Evolutionary conservation across 2,329 filamentous ascomycete species (phyloP), one percentile per base, ranked within the genome.

Genomic region (Escovopsis sp.): DNA sequence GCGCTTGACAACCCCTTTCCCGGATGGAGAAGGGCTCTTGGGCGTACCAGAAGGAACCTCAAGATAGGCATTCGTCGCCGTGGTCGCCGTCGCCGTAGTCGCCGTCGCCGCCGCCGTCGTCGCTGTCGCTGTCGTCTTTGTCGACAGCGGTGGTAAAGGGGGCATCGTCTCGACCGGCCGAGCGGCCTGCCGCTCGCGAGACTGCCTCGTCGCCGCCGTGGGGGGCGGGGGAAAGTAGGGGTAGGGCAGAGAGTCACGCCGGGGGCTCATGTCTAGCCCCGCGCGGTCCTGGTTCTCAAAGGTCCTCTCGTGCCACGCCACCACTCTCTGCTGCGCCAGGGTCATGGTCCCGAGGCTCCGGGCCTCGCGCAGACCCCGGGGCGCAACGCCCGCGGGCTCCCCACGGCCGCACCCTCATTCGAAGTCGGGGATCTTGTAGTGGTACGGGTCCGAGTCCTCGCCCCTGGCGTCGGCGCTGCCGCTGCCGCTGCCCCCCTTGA

Each of bases 321-420:
- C 28, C 28, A 32, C 28, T 9, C 39, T 41, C 44, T 44, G 45
- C 23, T 51, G 53, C 38, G 53, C 53, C 54, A 63, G 57, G 32
- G 62, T 60, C 53, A 55, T 53, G 5, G 62, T 61, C 34, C 62
- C 63, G 41, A 66, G 56, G 48, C 62, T 63, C 45, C 54, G 55
- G 43, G 49, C 47, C 49, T 50, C 50, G 35, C 47, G 48, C 41
- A 52, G 43, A 43, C 48, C 48, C 35, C 47, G 47, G 40, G 47
- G 47, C 38, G 42, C 35, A 38, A 41, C 41, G 45, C 47, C 54
- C 50, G 41, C 48, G 49, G 39, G 54, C 44, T 50, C 56, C 51
- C 61, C 64, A 63, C 67, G 66, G 63, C 58, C 64, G 65, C 58
- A 59, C 60, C 67, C 57, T 68, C 66, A 72, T 52, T 72, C 71